Base-by-base conservation (phyloP, 2,329 filamentous ascomycete genomes). In the Metarhizium guizhouense region DNA sequence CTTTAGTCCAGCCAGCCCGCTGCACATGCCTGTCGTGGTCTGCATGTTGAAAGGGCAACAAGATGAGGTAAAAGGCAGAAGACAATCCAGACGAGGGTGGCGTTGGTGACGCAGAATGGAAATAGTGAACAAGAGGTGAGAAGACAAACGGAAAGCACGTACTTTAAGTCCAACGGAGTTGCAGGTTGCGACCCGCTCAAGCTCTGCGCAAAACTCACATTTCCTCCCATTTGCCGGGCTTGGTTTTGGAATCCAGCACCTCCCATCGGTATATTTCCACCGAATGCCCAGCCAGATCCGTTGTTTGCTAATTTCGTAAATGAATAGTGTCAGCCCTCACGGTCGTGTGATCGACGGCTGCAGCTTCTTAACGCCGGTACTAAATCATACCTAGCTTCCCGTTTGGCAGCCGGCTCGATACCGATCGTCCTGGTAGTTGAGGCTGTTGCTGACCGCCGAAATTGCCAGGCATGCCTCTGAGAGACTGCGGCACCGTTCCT, bases 141-240 rank as follows among this genome's bases (percentile, higher is more conserved):
- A 51, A 51, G 47, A 47, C 14, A 11, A 25, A 36, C n/a, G 56
- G 56, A 52, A 56, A 53, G 54, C 49, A 85, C 83, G 72, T 81
- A 86, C 83, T 82, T 84, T 56, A 82, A 73, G 67, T 87, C 84
- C 58, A 86, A 70, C 47, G 82, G 78, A 59, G 83, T 82, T 62
- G 79, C 74, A 62, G 81, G 78, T 69, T 85, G 82, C 56, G 83
- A 84, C 59, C 81, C 81, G 64, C 78, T 79, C 64, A 86, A 72
- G 65, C 82, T 86, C 67, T 86, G 83, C 51, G 83, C 83, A 70
- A 86, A 86, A 69, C 83, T 86, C 57, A 83, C 73, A 68, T 79
- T 83, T 63, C 81, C 75, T 59, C 78, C 76, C 64, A 82, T 70
- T 72, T 83, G 77, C 65, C 80, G 75, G 54, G 74, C 69, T 52